phyloP scores from a whole-genome alignment of 306 rosid genomes.

The Medicago ruthenica region DNA sequence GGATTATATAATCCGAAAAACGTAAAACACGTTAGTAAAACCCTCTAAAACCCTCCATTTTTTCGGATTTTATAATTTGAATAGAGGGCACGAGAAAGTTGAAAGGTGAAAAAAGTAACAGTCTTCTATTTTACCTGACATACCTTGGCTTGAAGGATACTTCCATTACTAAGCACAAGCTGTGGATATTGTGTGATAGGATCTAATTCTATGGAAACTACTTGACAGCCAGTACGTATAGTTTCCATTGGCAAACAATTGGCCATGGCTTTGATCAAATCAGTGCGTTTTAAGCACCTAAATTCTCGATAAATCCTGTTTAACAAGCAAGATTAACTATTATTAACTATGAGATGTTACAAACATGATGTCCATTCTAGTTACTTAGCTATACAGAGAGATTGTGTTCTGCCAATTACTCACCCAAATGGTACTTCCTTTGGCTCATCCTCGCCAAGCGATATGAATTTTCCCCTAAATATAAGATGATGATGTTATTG shows the following conservation, averaged over 20 bases:
- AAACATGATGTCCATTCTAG: not conserved
- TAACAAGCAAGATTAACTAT: not conserved
- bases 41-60: no score
- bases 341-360: not conserved
- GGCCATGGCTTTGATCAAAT: conserved; percentile 49
- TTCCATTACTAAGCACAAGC: conserved; percentile 53
- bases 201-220: conserved; percentile 51
- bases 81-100: no score
- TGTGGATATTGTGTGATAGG: conserved; percentile 37
- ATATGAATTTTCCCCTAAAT: conserved; percentile 36
- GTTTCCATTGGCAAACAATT: conserved; percentile 55
- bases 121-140: not conserved
- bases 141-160: conserved; percentile 53
- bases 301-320: conserved; percentile 42
- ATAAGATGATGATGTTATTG: not conserved
- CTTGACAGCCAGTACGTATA: conserved; percentile 48
- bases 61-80: no score
- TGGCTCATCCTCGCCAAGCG: conserved; percentile 14
- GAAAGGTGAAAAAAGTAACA: no score
- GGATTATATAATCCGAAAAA: no score
- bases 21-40: no score
- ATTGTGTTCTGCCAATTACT: not conserved
- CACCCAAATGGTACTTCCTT: conserved; percentile 47
- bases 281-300: conserved; percentile 61
- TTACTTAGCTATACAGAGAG: not conserved